Conservation (phyloP, 805 yeast species). For the Naumovozyma dairenensis region DNA sequence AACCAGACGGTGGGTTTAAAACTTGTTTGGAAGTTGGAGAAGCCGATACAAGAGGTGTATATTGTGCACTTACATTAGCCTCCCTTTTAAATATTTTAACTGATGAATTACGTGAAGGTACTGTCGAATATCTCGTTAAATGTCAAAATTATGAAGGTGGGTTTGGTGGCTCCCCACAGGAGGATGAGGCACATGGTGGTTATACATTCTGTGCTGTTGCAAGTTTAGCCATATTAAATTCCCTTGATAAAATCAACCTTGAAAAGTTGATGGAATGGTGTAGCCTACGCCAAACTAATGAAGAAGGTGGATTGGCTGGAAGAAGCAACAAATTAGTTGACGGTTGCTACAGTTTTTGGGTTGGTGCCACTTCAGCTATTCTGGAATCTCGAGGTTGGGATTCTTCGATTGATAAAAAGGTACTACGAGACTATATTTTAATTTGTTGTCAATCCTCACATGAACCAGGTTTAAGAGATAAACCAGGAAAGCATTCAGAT, state of each 20-base stretch:
- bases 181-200: constrained; percentile 94
- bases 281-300: constrained; percentile 49
- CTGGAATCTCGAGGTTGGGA: constrained; percentile 24
- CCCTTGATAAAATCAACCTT: constrained; percentile 37
- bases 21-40: constrained; percentile 50
- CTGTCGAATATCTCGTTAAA: constrained; percentile 46
- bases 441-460: constrained; percentile 58
- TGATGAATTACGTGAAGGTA: constrained; percentile 44
- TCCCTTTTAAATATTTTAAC: constrained; percentile 54
- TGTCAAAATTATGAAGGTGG: constrained; percentile 97
- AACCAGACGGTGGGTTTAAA: constrained; percentile 60
- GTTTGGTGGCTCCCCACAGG: constrained; percentile 66
- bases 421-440: constrained; percentile 55
- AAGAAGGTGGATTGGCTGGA: constrained; percentile 87
- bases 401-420: constrained; percentile 41
- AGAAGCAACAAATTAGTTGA: constrained; percentile 90
- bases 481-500: constrained; percentile 75
- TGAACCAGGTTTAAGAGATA: constrained; percentile 75
- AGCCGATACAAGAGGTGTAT: constrained; percentile 72
- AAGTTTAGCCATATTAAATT: constrained; percentile 39
- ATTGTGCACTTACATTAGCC: constrained; percentile 74
- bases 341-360: constrained; percentile 95
- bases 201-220: constrained; percentile 87
- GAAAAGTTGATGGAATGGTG: constrained; percentile 56
- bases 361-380: constrained; percentile 69